Base-by-base conservation (phyloP, 495 filamentous ascomycete species). In the Cercophora sp. region DNA sequence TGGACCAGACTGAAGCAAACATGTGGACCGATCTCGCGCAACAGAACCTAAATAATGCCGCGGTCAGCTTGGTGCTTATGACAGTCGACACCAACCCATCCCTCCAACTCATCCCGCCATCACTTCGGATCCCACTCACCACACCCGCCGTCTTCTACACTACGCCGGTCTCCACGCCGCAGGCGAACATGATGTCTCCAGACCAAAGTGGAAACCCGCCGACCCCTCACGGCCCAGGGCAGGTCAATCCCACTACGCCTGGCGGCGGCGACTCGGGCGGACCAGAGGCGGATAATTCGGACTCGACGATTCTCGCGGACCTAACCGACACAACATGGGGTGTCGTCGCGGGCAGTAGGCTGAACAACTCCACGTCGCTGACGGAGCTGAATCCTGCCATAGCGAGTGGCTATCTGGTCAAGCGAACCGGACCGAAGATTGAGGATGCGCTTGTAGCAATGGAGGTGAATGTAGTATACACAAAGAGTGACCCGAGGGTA, bases 321-420 rank as follows among this genome's bases (percentile, higher is more conserved):
- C 63, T 82, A 24, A 80, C 80, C 18, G 91, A 97, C 49, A 85
- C 91, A 47, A 86, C 83, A 2, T 96, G 88, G 88, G 85, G 82
- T 23, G 79, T 90, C 18, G 69, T 96, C 13, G 71, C 91, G 37
- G 70, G 77, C 0, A 85, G 91, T 64, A 78, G 85, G n/a, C 76
- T 89, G 15, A 84, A 85, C 65, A 85, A 82, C 58, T 83, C 83
- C 2, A 69, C 76, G 1, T 82, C 81, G 9, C 65, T 85, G 18
- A 78, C 78, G 5, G 84, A 87, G 48, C 78, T 83, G 53, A 79
- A 78, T 46, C 82, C 84, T 19, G 76, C 80, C 3, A 72, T 91
- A 22, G 78, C 81, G 23, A 87, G 83, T 57, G 89, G 87, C 16
- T 87, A 88, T 66, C 76, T 94, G 19, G 69, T 92, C 59, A 90